These are phyloP conservation scores for Magnaporthales sp. DNA, from an alignment of 2,329 filamentous ascomycete genomes.

Conservation along the genomic window DNA sequence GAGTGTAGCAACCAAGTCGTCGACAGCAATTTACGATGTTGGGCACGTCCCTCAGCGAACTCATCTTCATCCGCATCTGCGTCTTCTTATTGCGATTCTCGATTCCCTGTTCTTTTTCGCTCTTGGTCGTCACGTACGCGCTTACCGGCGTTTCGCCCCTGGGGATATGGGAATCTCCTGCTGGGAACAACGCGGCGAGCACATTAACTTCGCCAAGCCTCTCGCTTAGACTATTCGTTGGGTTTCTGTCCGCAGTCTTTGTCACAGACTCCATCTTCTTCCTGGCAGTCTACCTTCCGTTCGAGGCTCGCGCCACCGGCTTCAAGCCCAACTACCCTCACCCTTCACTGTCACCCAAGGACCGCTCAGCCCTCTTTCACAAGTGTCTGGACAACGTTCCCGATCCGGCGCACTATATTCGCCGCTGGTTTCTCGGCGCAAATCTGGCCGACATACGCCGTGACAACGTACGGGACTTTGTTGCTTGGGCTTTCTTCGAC, in stretches of 20 bases:
- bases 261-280: conserved; percentile 33
- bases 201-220: conserved; percentile 1
- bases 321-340: conserved; percentile 29
- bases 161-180: conserved; percentile 4
- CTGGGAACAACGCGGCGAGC: conserved; percentile 3
- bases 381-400: conserved; percentile 46
- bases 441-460: conserved; percentile 45
- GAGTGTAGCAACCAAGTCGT: background rate
- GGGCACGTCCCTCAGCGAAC: conserved; percentile 26
- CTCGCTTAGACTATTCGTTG: background rate
- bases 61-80: conserved; percentile 34
- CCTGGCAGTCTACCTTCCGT: conserved; percentile 32
- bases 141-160: background rate
- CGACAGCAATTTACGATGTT: conserved; percentile 10
- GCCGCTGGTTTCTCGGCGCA: conserved; percentile 58
- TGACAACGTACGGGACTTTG: conserved; percentile 62
- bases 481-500: conserved; percentile 61
- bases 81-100: conserved; percentile 36
- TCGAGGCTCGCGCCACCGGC: conserved; percentile 26
- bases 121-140: conserved; percentile 16
- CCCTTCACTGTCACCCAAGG: conserved; percentile 28
- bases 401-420: conserved; percentile 47
- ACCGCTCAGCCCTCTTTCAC: conserved; percentile 47
- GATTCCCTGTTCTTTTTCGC: conserved; percentile 27
- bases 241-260: conserved; percentile 19